Evolutionary conservation across 805 yeast species (phyloP), one percentile per base, ranked within the genome.

Genomic region (Yamadazyma insecticola): DNA sequence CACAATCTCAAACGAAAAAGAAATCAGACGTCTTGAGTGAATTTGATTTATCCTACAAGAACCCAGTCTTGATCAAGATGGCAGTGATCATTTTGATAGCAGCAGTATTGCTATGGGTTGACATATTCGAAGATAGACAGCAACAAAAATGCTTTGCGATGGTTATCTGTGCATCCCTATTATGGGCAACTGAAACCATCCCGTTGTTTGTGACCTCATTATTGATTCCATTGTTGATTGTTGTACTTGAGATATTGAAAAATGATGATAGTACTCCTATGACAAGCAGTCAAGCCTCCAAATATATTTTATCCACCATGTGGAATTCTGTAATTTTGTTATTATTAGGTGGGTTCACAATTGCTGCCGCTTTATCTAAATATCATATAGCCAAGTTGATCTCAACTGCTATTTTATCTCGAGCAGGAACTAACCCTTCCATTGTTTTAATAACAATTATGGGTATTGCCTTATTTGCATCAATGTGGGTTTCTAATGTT

Each of bases 151-250:
- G 98, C 59, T 72, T 90, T 51, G 95, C 97, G 0, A 63, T 90
- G 4, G 68, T 92, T 27, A 70, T 83, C 3, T 76, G 85, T 45
- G 80, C 95, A 1, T 88, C 97, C 0, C 51, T 89, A 29, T 63
- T 89, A 16, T 90, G 97, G 98, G 97, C 97, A 0, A 85, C 97
- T 8, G 98, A 90, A 51, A 76, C 96, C 0, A 76, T 90, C 41
- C 97, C 97, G 5, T 63, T 90, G 25, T 92, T 86, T 57, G 94
- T 83, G 11, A 90, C 98, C 2, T 81, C 97, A 0, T 55, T 90
- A 35, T 48, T 86, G 22, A 74, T 92, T 13, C 98, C 98, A 1
- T 63, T 90, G 27, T 60, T 90, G 30, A 76, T 87, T 24, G 95
- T 92, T 1, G 55, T 78, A 1, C 66, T 87, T 13, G 74, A 78